Evolutionary conservation across 257 asterid genomes (phyloP).

Genomic region (Rehmannia glutinosa): DNA sequence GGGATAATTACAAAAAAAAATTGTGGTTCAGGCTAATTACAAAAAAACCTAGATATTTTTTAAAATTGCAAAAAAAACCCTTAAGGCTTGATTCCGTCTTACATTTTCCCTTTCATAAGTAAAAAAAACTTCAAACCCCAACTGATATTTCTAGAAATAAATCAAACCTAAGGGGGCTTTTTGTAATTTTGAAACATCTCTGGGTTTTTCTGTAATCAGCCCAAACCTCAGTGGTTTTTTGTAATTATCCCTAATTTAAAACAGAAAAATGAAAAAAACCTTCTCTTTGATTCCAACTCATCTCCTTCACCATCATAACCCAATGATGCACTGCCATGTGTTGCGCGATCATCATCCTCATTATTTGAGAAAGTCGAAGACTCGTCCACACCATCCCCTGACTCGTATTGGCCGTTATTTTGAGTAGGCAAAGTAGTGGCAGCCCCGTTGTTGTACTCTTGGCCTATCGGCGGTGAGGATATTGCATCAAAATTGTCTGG

Average conservation of each 20-base stretch:
- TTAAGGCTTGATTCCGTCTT: no score
- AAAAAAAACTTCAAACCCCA: no score
- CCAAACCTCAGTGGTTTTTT: no score
- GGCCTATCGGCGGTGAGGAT: conserved; percentile 33
- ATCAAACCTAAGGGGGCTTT: no score
- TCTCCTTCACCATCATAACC: conserved; percentile 78
- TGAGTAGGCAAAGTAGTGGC: conserved; percentile 34
- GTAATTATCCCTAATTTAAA: background rate
- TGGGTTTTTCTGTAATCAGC: no score
- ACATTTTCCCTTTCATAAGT: no score
- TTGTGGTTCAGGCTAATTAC: no score
- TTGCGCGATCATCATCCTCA: conserved; percentile 58
- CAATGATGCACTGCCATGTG: conserved; percentile 60
- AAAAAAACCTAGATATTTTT: background rate
- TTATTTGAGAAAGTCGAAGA: conserved; percentile 63
- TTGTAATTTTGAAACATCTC: no score
- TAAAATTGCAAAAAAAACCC: no score
- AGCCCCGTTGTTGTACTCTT: conserved; percentile 41
- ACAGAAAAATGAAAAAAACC: conserved; percentile 34
- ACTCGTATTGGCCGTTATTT: conserved; percentile 38
- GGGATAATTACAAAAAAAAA: background rate
- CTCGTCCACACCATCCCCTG: conserved; percentile 45
- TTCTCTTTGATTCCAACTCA: conserved; percentile 79
- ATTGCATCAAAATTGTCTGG: conserved; percentile 42
- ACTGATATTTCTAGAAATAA: no score